A percentile compares a stretch with the other conserved stretches of the same genome.
Evolutionary conservation across 768 basidiomycete genomes (phyloP).

Genomic region (Amanita jacksonii): DNA sequence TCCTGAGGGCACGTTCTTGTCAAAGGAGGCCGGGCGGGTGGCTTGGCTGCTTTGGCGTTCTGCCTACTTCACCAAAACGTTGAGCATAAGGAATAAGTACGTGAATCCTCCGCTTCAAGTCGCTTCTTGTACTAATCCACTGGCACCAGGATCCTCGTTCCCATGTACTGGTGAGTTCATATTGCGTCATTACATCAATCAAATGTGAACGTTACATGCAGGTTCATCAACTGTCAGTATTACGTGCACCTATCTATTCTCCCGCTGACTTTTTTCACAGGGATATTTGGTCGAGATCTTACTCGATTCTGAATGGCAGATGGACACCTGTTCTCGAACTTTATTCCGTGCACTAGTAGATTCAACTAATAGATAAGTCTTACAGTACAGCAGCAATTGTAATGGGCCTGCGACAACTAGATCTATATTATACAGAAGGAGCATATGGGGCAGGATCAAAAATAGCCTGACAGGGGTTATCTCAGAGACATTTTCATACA

Average conservation of each 20-base stretch:
- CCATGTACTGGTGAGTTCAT: constrained; percentile 48
- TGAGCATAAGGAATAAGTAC: constrained; percentile 64
- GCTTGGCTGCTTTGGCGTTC: constrained; percentile 79
- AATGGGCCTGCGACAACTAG: too few relatives aligned
- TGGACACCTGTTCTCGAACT: too few relatives aligned
- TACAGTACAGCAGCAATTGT: too few relatives aligned
- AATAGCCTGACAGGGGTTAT: too few relatives aligned
- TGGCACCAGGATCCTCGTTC: constrained; percentile 45
- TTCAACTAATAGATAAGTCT: too few relatives aligned
- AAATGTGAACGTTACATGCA: constrained; percentile 14
- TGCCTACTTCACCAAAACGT: constrained; percentile 71
- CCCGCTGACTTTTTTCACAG: constrained; percentile 22
- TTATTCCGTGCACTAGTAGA: too few relatives aligned
- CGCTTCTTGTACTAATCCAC: neutral
- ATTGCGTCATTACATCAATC: constrained; percentile 6
- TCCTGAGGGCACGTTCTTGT: constrained; percentile 32
- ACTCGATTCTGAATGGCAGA: constrained; percentile 57
- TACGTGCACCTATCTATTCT: constrained; percentile 6
- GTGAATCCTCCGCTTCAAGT: constrained; percentile 14
- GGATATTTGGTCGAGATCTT: constrained; percentile 71
- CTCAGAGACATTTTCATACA: too few relatives aligned
- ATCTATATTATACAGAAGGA: too few relatives aligned
- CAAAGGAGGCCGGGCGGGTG: constrained; percentile 54
- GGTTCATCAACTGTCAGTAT: constrained; percentile 61
- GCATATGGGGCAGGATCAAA: too few relatives aligned